Percentiles rank a stretch among this genome's conserved stretches.
Conservation (phyloP, 257 asterid genomes). For the Nicotiana undulata region DNA sequence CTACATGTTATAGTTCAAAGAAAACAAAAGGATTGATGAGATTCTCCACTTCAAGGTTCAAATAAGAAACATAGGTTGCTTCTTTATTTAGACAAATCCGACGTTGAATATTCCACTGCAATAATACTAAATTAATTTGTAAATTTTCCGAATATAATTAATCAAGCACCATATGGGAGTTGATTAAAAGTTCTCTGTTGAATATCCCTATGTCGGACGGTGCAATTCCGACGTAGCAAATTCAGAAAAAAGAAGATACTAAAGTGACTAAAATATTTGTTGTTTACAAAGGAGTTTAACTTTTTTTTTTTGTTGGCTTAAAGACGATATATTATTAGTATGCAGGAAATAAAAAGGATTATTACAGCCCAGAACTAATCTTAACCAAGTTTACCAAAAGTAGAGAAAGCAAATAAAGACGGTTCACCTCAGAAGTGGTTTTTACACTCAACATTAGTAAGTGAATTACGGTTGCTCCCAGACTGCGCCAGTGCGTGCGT, state of each 20-base stretch:
- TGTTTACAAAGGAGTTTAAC: background rate
- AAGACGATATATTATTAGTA: no score
- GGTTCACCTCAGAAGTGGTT: no score
- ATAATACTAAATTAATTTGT: background rate
- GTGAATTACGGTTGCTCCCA: no score
- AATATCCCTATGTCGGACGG: background rate
- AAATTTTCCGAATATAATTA: background rate
- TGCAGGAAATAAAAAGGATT: no score
- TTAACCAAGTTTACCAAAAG: no score
- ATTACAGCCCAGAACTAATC: no score
- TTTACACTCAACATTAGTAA: no score
- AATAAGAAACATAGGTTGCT: background rate
- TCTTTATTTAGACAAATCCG: background rate
- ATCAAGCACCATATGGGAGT: background rate
- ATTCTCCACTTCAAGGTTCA: background rate
- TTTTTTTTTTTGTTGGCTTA: no score
- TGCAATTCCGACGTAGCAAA: background rate
- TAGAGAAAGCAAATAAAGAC: no score
- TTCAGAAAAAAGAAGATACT: background rate
- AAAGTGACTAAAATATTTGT: background rate
- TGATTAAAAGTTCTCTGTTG: background rate
- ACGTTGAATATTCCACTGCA: background rate
- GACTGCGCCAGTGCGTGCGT: no score
- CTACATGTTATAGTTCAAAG: background rate
- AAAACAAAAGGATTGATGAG: background rate